Percentiles rank a stretch among this genome's conserved stretches.
Evolutionary conservation across 1,284 basidiomycete genomes (phyloP).

Genomic region (Wallemia ichthyophaga): DNA sequence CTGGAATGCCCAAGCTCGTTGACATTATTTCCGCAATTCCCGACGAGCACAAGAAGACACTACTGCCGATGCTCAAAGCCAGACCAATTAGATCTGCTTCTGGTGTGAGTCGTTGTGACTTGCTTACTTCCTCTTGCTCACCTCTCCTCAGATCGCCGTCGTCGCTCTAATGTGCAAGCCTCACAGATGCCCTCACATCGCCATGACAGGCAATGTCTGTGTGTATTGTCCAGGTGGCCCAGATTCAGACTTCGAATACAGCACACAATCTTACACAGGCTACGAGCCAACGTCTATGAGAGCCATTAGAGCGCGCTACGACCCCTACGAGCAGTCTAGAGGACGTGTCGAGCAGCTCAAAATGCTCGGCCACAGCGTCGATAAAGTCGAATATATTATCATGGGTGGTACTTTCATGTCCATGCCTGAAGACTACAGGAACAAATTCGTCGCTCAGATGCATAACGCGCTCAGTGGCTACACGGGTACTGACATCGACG

Average conservation of each 20-base stretch:
- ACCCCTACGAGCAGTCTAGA: conserved; percentile 91
- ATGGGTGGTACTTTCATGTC: conserved; percentile 99
- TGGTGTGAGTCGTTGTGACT: conserved; percentile 28
- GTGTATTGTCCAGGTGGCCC: conserved; percentile 99
- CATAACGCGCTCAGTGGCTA: conserved; percentile 92
- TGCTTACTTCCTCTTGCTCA: not conserved
- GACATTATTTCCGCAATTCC: conserved; percentile 97
- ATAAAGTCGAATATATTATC: conserved; percentile 96
- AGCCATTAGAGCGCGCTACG: conserved; percentile 87
- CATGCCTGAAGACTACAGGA: conserved; percentile 83
- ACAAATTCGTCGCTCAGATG: conserved; percentile 75
- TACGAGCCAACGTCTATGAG: conserved; percentile 98
- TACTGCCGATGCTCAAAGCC: conserved; percentile 70
- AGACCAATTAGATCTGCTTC: conserved; percentile 92
- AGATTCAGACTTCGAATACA: conserved; percentile 98
- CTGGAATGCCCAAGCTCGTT: conserved; percentile 67
- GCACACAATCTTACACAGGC: conserved; percentile 87
- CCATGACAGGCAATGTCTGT: conserved; percentile 99
- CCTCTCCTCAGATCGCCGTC: conserved; percentile 48
- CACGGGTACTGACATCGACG: conserved; percentile 75
- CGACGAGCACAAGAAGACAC: conserved; percentile 73
- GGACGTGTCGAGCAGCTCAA: conserved; percentile 86
- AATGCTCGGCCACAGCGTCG: conserved; percentile 77
- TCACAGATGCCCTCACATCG: conserved; percentile 96
- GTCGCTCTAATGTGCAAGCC: conserved; percentile 99